Base-by-base conservation (phyloP, 2,329 filamentous ascomycete genomes). In the Verticillium isaacii region DNA sequence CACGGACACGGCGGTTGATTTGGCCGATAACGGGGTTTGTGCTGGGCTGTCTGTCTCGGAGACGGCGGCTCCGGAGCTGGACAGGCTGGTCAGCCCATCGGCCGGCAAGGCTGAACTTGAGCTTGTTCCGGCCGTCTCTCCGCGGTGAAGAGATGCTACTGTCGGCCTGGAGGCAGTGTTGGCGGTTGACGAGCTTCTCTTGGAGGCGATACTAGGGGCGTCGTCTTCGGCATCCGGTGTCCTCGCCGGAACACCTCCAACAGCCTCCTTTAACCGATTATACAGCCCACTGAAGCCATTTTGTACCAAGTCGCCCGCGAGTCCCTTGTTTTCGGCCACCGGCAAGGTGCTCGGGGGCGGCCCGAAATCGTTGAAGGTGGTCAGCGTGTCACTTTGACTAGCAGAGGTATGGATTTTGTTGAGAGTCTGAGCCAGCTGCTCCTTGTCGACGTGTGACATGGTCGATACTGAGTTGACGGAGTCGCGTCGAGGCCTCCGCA, bases 341-440 rank as follows among this genome's bases (percentile, higher is more conserved):
- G 83, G 79, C 1, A 85, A 77, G 1, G 84, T 80, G 2, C 82
- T 78, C 0, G 90, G 88, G 1, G 89, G 88, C 0, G 89, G 84
- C 1, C 90, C 91, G 70, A 96, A 93, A 71, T 97, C 93, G 76
- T 96, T 96, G 77, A 98, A 98, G 9, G 93, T 96, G 2, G 94
- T 98, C 57, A 98, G 82, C 37, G 88, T 86, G 65, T 90, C 90
- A 37, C 91, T 91, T 72, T 91, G 90, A 70, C 91, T 96, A n/a
- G 93, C 93, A 6, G 91, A 88, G 58, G 82, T 92, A 75, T 97
- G 94, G 67, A 97, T 97, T 69, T 91, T 89, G 75, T 96, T 90
- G 64, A 97, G 86, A 19, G 89, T 85, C 65, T 92, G 86, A 37
- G 90, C 87, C 41, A 94, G 82, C 62, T 91, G 88, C 65, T 92